Evolutionary conservation across 2,329 filamentous ascomycete genomes (phyloP).

Genomic region (Tympanopsis confertula): DNA sequence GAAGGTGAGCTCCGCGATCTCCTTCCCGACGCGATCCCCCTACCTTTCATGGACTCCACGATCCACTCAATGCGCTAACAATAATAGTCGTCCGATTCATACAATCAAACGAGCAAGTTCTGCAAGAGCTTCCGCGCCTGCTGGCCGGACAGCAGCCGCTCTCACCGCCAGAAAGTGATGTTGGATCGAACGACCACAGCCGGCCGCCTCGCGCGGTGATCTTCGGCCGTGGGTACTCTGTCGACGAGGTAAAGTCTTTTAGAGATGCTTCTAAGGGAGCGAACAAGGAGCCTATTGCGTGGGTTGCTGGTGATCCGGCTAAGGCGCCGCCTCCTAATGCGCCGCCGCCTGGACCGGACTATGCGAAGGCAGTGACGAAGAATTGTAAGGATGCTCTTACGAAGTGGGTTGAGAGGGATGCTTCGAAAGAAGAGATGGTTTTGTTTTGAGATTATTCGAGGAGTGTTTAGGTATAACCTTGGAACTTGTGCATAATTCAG

Average conservation of each 20-base stretch:
- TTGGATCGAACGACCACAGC: slow-evolving; percentile 14
- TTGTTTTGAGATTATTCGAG: slow-evolving; percentile 1
- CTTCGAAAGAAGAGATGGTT: slow-evolving; percentile 6
- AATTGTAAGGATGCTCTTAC: slow-evolving; percentile 7
- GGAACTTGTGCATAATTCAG: too few relatives aligned
- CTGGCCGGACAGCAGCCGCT: slow-evolving; percentile 10
- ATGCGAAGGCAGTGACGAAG: slow-evolving; percentile 8
- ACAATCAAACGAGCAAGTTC: slow-evolving; percentile 2
- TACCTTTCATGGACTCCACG: too few relatives aligned
- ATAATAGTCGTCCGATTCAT: slow-evolving; percentile 5
- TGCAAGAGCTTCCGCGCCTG: slow-evolving; percentile 3
- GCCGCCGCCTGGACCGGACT: slow-evolving; percentile 2
- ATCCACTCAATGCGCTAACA: neutral
- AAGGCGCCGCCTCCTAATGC: slow-evolving; percentile 3
- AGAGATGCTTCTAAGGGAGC: slow-evolving; percentile 3
- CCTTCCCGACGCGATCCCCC: too few relatives aligned
- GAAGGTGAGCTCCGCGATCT: neutral
- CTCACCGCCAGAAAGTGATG: slow-evolving; percentile 7
- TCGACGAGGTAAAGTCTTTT: slow-evolving; percentile 7
- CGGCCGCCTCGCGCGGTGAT: slow-evolving; percentile 11
- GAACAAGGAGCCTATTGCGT: slow-evolving; percentile 3
- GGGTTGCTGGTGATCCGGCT: slow-evolving; percentile 5
- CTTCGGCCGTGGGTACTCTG: slow-evolving; percentile 12
- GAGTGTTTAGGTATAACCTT: too few relatives aligned
- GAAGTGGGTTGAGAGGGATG: slow-evolving; percentile 8